Percentiles rank a stretch among this genome's conserved stretches.
phyloP scores from a whole-genome alignment of 306 rosid species.

The Hippophae tibetana region DNA sequence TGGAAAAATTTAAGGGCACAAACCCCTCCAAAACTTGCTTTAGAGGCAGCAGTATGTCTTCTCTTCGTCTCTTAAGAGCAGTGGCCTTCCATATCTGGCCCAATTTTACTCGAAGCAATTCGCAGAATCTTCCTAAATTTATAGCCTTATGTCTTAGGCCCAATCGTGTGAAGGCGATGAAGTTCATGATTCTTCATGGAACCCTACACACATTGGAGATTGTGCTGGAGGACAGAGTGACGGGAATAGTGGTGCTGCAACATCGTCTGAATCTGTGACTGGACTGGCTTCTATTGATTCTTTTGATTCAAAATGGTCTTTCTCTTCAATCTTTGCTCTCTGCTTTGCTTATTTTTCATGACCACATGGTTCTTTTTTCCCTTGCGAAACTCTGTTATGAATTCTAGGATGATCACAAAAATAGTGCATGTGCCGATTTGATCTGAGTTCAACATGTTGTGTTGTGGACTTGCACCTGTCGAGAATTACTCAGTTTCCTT shows the following conservation, averaged over 20 bases:
- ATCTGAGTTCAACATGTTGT: too few relatives aligned
- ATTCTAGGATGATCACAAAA: too few relatives aligned
- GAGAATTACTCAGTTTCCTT: too few relatives aligned
- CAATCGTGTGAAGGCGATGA: constrained; percentile 48
- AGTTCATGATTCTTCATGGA: constrained; percentile 56
- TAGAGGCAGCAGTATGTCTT: constrained; percentile 53
- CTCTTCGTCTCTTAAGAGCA: constrained; percentile 10
- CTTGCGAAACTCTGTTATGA: too few relatives aligned
- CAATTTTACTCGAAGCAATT: background rate
- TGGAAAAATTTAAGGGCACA: constrained; percentile 61
- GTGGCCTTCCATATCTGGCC: background rate
- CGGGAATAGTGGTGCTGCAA: constrained; percentile 9
- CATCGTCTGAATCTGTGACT: constrained; percentile 54
- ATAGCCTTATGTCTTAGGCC: constrained; percentile 25
- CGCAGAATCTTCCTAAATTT: background rate
- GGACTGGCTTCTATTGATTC: constrained; percentile 99
- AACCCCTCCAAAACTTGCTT: constrained; percentile 76
- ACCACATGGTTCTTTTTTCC: too few relatives aligned
- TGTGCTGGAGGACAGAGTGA: constrained; percentile 43
- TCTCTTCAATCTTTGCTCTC: background rate
- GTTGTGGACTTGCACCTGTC: too few relatives aligned
- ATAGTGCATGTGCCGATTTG: too few relatives aligned
- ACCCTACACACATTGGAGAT: constrained; percentile 77
- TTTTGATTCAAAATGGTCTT: constrained; percentile 92
- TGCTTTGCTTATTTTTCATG: too few relatives aligned